Base-by-base conservation (phyloP, 768 basidiomycete genomes). In the Lepiota subincarnata region DNA sequence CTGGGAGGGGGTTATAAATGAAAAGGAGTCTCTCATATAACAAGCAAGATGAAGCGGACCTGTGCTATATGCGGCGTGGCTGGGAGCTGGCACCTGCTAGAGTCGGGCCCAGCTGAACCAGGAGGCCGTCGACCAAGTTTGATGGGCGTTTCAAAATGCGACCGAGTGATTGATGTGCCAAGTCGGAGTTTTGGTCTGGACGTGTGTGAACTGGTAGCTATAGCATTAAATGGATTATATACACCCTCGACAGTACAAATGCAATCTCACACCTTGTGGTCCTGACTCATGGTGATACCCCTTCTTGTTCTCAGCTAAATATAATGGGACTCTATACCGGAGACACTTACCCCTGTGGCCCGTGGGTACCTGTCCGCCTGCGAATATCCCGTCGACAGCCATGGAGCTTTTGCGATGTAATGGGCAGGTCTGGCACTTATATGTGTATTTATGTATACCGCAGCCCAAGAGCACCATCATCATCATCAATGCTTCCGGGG, bases 81-180 rank as follows among this genome's bases (percentile, higher is more conserved):
- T 24, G 24, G 24, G 31, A 6, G 31, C 26, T 51, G 40, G 28
- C 50, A 51, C 50, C 18, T 41, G 39, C 12, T 16, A 3, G n/a
- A 18, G 50, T 34, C 20, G 34, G 34, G 18, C 3, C 50, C 18
- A 6, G 11, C 13, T 12, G n/a, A 20, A 50, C 31, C 24, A 24
- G 24, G 24, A 24, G 24, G 24, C 24, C 24, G 39, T 41, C 38
- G 7, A 26, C 37, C 39, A 22, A 39, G n/a, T 26, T 40, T 50
- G 48, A 50, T 40, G 38, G 48, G 37, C 37, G 37, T 49, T 49
- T 40, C 37, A 49, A 37, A 49, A 5, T 48, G 34, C 34, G 26
- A 11, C 11, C 0, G 28, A 14, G 12, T 28, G 38, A 50, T 31
- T 50, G 48, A 40, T 50, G 48, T 28, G 28, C 48, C 22, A 42